These are phyloP conservation scores for Colletotrichum cuscutae DNA, from an alignment of 2,329 filamentous ascomycete genomes.

Conservation along the genomic window DNA sequence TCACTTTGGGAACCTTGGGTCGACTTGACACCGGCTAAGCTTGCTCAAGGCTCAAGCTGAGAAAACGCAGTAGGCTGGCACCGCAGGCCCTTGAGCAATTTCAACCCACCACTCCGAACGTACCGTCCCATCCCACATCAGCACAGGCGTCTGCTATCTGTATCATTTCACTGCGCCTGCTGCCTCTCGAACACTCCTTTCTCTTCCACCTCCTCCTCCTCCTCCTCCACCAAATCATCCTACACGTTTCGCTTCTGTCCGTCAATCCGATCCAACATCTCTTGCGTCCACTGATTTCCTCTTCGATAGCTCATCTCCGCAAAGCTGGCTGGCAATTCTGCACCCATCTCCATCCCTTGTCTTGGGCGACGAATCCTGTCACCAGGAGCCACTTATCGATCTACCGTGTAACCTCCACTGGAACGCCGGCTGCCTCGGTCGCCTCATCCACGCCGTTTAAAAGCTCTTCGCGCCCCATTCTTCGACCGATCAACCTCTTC, in stretches of 20 bases:
- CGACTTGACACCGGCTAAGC: neutral
- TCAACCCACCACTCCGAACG: constrained; percentile 11
- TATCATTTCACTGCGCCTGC: neutral
- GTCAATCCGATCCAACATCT: neutral
- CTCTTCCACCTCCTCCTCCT: neutral
- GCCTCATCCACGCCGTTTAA: constrained; percentile 17
- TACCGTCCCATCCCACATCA: constrained; percentile 19
- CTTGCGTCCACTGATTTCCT: neutral
- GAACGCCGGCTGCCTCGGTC: constrained; percentile 32
- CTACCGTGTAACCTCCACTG: constrained; percentile 34
- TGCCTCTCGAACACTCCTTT: constrained; percentile 13
- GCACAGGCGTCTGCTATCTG: constrained; percentile 18
- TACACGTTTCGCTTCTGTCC: neutral
- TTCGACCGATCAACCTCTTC: neutral
- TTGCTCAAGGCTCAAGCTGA: neutral
- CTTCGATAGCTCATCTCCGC: neutral
- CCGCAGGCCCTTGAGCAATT: constrained; percentile 12
- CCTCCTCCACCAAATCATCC: neutral
- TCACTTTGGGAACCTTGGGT: neutral
- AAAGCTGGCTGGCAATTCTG: neutral
- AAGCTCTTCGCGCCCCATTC: constrained; percentile 30
- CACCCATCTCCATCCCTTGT: constrained; percentile 3
- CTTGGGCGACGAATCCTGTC: constrained; percentile 16
- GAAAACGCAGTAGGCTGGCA: neutral
- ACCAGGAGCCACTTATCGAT: constrained; percentile 28